Conservation (phyloP, 2,329 filamentous ascomycete genomes). For the Daldinia sp. region DNA sequence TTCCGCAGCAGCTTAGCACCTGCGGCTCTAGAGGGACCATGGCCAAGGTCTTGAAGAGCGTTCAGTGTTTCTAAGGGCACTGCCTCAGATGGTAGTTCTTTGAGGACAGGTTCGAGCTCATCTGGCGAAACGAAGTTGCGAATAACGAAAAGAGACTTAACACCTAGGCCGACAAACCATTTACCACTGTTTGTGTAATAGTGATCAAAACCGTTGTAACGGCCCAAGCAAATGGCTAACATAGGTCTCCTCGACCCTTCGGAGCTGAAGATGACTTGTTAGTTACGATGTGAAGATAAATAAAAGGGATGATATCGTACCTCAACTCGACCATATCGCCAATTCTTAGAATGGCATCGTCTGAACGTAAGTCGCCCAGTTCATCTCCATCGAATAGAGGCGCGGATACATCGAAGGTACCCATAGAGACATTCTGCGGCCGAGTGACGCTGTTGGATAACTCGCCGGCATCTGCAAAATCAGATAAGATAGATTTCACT, state of each 20-base stretch:
- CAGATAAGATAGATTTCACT: conserved; percentile 45
- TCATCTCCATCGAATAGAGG: conserved; percentile 55
- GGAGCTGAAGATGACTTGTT: conserved; percentile 44
- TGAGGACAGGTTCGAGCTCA: conserved; percentile 59
- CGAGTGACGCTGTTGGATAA: conserved; percentile 55
- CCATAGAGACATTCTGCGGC: conserved; percentile 50
- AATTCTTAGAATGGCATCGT: conserved; percentile 51
- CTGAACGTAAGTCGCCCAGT: conserved; percentile 53
- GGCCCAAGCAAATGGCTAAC: conserved; percentile 66
- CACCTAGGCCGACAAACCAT: conserved; percentile 60
- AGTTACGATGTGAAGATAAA: conserved; percentile 14
- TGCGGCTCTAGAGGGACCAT: conserved; percentile 58
- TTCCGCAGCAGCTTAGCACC: conserved; percentile 60
- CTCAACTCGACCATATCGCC: conserved; percentile 66
- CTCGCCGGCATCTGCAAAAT: conserved; percentile 48
- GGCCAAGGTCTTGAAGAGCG: conserved; percentile 55
- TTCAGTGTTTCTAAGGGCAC: conserved; percentile 51
- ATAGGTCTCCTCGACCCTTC: conserved; percentile 59
- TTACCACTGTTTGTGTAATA: conserved; percentile 67
- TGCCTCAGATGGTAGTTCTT: conserved; percentile 53
- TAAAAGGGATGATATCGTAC: conserved; percentile 42
- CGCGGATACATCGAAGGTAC: conserved; percentile 48
- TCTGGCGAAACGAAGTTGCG: conserved; percentile 58
- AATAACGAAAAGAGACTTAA: conserved; percentile 64
- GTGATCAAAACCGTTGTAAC: conserved; percentile 63